Base-by-base conservation (phyloP, 179 eudicot genomes). In the Patellifolia procumbens region DNA sequence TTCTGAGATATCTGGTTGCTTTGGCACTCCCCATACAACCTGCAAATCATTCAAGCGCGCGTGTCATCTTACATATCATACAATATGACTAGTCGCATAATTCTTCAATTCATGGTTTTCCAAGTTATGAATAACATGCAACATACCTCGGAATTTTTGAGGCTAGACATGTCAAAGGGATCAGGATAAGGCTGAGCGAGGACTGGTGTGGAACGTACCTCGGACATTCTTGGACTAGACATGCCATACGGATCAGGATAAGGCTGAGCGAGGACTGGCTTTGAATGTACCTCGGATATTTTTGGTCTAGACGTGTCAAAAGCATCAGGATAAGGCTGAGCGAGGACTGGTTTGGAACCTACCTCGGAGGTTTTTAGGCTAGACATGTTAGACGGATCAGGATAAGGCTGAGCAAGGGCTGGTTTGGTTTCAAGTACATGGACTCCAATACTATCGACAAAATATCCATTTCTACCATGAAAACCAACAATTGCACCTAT, bases 391-490 rank as follows among this genome's bases (percentile, higher is more conserved):
- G 7, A 63, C 43, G 76, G 85, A 63, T 73, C 77, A 52, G 72
- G 74, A 64, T 35, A 39, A 51, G 74, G 60, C 19, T 42, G 80
- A 32, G 80, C 32, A 9, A 62, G 43, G 42, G 68, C 31, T 73
- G 76, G 66, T 42, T 53, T 73, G 42, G 62, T 63, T 55, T 79
- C 85, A 39, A 79, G 82, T 43, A 81, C 81, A 81, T 81, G 87
- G 4, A 84, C 85, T 73, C 87, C 87, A 45, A 84, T 68, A 82
- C 85, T 67, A 56, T 81, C 64, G 22, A 84, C 67, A 52, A 84
- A 84, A 56, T 81, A 79, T 32, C 87, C 87, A 26, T 76, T 84
- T 73, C 72, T 78, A 10, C 87, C 87, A 64, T 84, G 85, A 62
- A 84, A 79, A 48, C 87, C 87, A 60, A 81, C 76, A 60, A 84